Evolutionary conservation across 805 yeast species (phyloP).

Genomic region (Lipomyces spencermartinsiae): DNA sequence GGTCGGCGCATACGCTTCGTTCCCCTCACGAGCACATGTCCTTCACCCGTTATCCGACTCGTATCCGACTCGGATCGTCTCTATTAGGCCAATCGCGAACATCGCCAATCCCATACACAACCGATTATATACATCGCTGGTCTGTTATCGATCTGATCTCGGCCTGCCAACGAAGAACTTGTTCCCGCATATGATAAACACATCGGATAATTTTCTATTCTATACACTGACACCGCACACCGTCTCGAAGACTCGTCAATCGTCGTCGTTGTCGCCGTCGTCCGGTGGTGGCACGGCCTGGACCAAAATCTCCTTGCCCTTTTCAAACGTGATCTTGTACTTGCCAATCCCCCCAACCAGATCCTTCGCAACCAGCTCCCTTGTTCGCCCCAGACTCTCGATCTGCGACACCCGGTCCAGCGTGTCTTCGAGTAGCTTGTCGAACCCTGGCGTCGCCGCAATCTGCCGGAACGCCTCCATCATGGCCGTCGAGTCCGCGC

Average conservation of each 20-base stretch:
- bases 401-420: conserved; percentile 73
- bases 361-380: conserved; percentile 77
- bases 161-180: too few relatives aligned
- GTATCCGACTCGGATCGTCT: too few relatives aligned
- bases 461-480: conserved; percentile 88
- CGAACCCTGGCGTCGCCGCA: conserved; percentile 72
- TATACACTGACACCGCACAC: too few relatives aligned
- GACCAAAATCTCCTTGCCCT: conserved; percentile 15
- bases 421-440: conserved; percentile 67
- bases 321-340: conserved; percentile 20
- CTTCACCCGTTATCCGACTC: too few relatives aligned
- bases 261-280: conserved; percentile 11
- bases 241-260: too few relatives aligned
- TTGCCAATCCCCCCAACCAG: conserved; percentile 47
- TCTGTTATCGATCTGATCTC: too few relatives aligned
- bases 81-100: too few relatives aligned
- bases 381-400: conserved; percentile 76
- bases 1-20: too few relatives aligned
- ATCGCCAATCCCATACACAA: too few relatives aligned
- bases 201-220: too few relatives aligned
- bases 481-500: conserved; percentile 87
- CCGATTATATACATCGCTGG: too few relatives aligned
- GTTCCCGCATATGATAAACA: too few relatives aligned
- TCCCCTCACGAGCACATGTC: neutral
- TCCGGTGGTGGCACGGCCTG: conserved; percentile 18